Conservation (phyloP, 2,329 filamentous ascomycete genomes). For the Stemphylium vesicarium region DNA sequence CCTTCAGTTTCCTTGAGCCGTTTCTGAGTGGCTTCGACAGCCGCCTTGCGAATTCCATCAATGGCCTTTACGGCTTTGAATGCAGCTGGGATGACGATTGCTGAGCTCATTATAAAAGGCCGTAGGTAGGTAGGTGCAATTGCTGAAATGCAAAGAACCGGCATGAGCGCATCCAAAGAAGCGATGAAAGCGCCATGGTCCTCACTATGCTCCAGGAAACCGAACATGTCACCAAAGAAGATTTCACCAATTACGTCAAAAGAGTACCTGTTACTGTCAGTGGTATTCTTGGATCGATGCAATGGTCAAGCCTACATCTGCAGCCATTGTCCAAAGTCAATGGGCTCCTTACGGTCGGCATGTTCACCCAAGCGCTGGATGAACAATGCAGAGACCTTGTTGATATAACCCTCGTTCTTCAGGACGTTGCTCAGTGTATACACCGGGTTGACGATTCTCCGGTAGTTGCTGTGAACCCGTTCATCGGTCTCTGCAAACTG, state of each 20-base stretch:
- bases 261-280: constrained; percentile 21
- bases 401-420: constrained; percentile 24
- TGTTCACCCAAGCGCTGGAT: constrained; percentile 21
- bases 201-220: constrained; percentile 24
- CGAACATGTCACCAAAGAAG: constrained; percentile 24
- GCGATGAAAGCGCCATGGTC: constrained; percentile 24
- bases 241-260: constrained; percentile 25
- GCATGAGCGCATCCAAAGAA: constrained; percentile 46
- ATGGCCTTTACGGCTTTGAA: constrained; percentile 27
- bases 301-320: constrained; percentile 37
- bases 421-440: constrained; percentile 21
- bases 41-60: constrained; percentile 15
- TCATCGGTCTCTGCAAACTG: constrained; percentile 20
- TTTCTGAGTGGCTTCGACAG: constrained; percentile 14
- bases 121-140: constrained; percentile 16
- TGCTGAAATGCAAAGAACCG: constrained; percentile 18
- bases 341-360: constrained; percentile 15
- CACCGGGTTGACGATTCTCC: constrained; percentile 15
- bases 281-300: neutral
- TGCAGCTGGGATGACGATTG: constrained; percentile 21
- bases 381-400: constrained; percentile 14
- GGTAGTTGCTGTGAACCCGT: constrained; percentile 17
- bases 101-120: constrained; percentile 12
- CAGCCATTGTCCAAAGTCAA: constrained; percentile 27
- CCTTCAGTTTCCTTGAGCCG: constrained; percentile 12